Evolutionary conservation across 2,329 filamentous ascomycete species (phyloP).

Genomic region (Aspergillus oerlinghausenensis): DNA sequence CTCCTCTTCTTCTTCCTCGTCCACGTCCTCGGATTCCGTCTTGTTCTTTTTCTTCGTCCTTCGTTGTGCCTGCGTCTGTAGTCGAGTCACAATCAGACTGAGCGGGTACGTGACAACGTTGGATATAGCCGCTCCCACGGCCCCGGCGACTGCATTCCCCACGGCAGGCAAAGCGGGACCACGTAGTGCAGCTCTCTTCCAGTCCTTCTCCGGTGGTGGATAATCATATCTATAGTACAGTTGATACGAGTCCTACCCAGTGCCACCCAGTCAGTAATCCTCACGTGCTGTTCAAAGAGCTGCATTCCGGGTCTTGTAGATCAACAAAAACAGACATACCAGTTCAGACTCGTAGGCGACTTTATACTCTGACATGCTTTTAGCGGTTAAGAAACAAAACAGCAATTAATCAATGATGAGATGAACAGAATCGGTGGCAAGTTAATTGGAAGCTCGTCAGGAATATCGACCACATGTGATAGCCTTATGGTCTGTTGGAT

Average conservation of each 20-base stretch:
- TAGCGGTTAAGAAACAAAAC: constrained; percentile 52
- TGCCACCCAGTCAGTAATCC: neutral
- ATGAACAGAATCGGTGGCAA: neutral
- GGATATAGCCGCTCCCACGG: constrained; percentile 71
- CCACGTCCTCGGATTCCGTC: constrained; percentile 51
- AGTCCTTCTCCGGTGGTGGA: constrained; percentile 24
- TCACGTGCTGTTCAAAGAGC: neutral
- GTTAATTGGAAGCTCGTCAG: neutral
- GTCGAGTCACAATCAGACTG: constrained; percentile 72
- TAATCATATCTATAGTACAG: constrained; percentile 41
- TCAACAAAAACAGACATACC: constrained; percentile 8
- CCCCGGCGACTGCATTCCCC: constrained; percentile 76
- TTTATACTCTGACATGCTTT: constrained; percentile 68
- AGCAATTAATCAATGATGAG: neutral
- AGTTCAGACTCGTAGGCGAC: constrained; percentile 52
- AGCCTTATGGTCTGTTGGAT: neutral
- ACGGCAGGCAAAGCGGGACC: constrained; percentile 62
- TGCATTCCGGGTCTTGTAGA: neutral
- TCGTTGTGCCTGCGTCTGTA: constrained; percentile 65
- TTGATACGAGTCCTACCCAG: constrained; percentile 40
- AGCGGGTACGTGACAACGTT: constrained; percentile 77
- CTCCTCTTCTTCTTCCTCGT: constrained; percentile 38
- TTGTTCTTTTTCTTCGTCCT: constrained; percentile 35
- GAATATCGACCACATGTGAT: neutral
- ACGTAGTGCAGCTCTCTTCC: constrained; percentile 28